Evolutionary conservation across 2,329 filamentous ascomycete genomes (phyloP).

Genomic region (Neonectria hederae): DNA sequence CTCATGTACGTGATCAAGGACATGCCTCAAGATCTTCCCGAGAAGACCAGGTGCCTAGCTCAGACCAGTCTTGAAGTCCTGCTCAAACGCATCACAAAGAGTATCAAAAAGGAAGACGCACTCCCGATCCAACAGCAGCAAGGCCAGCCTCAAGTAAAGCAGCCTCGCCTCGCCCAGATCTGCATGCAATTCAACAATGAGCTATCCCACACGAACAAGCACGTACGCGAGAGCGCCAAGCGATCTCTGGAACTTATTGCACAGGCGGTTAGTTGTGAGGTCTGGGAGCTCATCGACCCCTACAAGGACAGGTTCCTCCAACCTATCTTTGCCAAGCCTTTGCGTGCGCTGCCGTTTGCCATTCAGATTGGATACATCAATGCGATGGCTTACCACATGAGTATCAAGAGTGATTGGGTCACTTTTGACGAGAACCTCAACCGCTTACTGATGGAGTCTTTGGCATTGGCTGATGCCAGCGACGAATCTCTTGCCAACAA

Average conservation of each 20-base stretch:
- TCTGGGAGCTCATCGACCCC: conserved; percentile 88
- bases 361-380: conserved; percentile 99
- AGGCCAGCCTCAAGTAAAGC: conserved; percentile 58
- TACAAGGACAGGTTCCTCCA: conserved; percentile 90
- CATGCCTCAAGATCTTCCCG: conserved; percentile 92
- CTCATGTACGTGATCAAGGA: conserved; percentile 98
- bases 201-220: conserved; percentile 93
- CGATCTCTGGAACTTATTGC: conserved; percentile 83
- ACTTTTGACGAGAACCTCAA: conserved; percentile 93
- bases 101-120: conserved; percentile 79
- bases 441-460: conserved; percentile 88
- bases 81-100: conserved; percentile 80
- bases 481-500: conserved; percentile 94
- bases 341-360: conserved; percentile 90
- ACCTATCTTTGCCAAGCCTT: conserved; percentile 93
- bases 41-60: conserved; percentile 84
- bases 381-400: conserved; percentile 94
- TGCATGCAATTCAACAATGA: conserved; percentile 89
- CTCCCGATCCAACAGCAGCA: conserved; percentile 50
- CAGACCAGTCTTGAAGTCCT: conserved; percentile 85
- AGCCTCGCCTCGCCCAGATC: conserved; percentile 74
- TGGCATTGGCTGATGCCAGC: conserved; percentile 92
- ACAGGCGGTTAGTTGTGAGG: conserved; percentile 77
- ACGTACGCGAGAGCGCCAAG: conserved; percentile 89
- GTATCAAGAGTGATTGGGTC: conserved; percentile 87